Evolutionary conservation across 768 basidiomycete genomes (phyloP).

Genomic region (Xerocomellus dryophilus): DNA sequence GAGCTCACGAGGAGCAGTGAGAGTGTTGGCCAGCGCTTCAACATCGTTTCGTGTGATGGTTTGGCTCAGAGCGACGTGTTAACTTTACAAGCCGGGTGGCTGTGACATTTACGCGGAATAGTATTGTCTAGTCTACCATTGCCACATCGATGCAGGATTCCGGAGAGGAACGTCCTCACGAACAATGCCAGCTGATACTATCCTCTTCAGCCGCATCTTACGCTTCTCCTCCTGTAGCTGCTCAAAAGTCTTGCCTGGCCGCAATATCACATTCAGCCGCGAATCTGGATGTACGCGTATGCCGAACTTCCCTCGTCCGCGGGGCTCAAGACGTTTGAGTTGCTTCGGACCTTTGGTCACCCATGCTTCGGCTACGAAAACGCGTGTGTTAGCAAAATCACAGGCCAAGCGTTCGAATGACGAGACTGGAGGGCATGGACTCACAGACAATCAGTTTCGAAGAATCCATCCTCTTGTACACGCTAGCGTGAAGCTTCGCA

Average conservation of each 20-base stretch:
- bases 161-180: constrained; percentile 79
- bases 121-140: constrained; percentile 50
- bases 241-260: constrained; percentile 75
- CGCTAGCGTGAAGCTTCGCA: constrained; percentile 79
- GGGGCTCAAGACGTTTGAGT: constrained; percentile 69
- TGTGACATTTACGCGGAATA: constrained; percentile 6
- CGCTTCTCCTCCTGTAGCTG: constrained; percentile 63
- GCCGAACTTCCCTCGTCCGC: constrained; percentile 79
- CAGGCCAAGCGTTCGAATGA: not conserved
- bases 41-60: constrained; percentile 40
- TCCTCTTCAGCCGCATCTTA: constrained; percentile 65
- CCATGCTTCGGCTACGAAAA: constrained; percentile 80
- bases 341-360: constrained; percentile 77
- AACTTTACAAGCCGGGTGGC: constrained; percentile 1
- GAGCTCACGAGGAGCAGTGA: constrained; percentile 45
- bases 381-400: constrained; percentile 1
- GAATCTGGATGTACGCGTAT: constrained; percentile 74
- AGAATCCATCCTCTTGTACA: constrained; percentile 71
- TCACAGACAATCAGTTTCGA: constrained; percentile 77
- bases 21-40: constrained; percentile 42
- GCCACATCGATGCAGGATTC: constrained; percentile 70
- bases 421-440: constrained; percentile 30
- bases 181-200: constrained; percentile 75
- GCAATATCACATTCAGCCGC: constrained; percentile 70
- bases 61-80: constrained; percentile 21